Conservation (phyloP, 129 eudicot species). For the Saussurea involucrata region DNA sequence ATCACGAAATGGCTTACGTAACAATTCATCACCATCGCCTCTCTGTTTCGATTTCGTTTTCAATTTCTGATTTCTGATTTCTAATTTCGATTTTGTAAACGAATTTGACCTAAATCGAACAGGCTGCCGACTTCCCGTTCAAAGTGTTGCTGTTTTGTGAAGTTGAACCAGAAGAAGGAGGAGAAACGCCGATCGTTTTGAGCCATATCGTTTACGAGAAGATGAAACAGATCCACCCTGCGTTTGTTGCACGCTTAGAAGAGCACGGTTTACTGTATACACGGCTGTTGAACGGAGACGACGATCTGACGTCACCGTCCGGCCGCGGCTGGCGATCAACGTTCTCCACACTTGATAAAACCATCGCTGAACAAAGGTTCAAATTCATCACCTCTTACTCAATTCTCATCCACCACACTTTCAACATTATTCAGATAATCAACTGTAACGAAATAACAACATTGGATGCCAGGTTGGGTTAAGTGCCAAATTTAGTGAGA, state of each 20-base stretch:
- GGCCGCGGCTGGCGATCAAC: conserved; percentile 19
- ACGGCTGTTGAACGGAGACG: background rate
- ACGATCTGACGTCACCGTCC: background rate
- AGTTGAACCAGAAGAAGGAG: conserved; percentile 16
- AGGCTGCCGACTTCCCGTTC: conserved; percentile 6
- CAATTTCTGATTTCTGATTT: too few relatives aligned
- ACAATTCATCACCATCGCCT: background rate
- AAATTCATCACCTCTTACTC: background rate
- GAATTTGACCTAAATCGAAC: background rate
- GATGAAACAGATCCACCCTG: conserved; percentile 23
- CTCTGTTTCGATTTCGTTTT: background rate
- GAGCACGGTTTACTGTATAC: conserved; percentile 11
- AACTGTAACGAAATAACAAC: background rate
- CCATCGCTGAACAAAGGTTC: conserved; percentile 8
- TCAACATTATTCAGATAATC: background rate
- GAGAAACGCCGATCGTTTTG: conserved; percentile 28
- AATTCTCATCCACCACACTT: background rate
- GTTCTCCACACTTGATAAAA: conserved; percentile 10
- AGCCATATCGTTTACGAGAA: conserved; percentile 48
- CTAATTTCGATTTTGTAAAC: too few relatives aligned
- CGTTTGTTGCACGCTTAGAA: conserved; percentile 7
- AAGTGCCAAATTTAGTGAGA: too few relatives aligned
- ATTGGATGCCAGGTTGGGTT: too few relatives aligned
- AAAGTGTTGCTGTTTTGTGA: conserved; percentile 12
- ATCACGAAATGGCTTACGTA: conserved; percentile 91